A percentile compares a stretch with the other conserved stretches of the same genome.
These are phyloP conservation scores for Iberis amara DNA, from an alignment of 441 rosid genomes.

Conservation along the genomic window DNA sequence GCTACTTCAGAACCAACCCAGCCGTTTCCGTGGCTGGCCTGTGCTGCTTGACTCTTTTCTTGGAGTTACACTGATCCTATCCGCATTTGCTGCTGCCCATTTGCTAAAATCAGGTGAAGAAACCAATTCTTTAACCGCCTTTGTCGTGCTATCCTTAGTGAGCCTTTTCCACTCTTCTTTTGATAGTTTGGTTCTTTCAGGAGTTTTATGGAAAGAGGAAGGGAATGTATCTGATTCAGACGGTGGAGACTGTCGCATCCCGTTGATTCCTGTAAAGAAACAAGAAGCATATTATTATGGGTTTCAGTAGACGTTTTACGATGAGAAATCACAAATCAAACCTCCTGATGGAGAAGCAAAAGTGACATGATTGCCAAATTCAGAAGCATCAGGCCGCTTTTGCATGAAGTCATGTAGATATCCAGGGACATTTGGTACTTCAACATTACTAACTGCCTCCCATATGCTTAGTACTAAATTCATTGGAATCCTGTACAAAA, in stretches of 20 bases:
- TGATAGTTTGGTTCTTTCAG: constrained; percentile 52
- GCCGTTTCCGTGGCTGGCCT: constrained; percentile 41
- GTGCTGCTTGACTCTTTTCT: constrained; percentile 27
- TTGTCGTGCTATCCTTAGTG: constrained; percentile 51
- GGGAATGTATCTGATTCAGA: constrained; percentile 46
- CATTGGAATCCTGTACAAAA: constrained; percentile 47
- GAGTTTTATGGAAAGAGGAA: constrained; percentile 59
- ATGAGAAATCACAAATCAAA: constrained; percentile 8
- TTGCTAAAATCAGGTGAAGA: constrained; percentile 68
- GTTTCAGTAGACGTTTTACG: constrained; percentile 1
- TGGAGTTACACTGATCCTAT: constrained; percentile 63
- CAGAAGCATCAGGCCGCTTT: constrained; percentile 35
- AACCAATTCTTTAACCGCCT: constrained; percentile 62
- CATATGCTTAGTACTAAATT: constrained; percentile 32
- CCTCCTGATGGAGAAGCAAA: constrained; percentile 31
- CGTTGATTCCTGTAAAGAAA: constrained; percentile 39
- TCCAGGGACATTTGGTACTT: constrained; percentile 37
- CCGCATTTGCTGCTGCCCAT: constrained; percentile 76
- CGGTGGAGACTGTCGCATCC: constrained; percentile 28
- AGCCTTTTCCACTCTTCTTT: constrained; percentile 53
- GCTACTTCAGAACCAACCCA: constrained; percentile 35
- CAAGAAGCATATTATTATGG: not conserved
- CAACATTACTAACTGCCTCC: constrained; percentile 36
- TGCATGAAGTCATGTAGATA: constrained; percentile 33
- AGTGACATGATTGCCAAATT: constrained; percentile 32